Percentiles rank a stretch among this genome's conserved stretches.
Evolutionary conservation across 1,139 yeast genomes (phyloP).

Genomic region (Yamadazyma triangularis): DNA sequence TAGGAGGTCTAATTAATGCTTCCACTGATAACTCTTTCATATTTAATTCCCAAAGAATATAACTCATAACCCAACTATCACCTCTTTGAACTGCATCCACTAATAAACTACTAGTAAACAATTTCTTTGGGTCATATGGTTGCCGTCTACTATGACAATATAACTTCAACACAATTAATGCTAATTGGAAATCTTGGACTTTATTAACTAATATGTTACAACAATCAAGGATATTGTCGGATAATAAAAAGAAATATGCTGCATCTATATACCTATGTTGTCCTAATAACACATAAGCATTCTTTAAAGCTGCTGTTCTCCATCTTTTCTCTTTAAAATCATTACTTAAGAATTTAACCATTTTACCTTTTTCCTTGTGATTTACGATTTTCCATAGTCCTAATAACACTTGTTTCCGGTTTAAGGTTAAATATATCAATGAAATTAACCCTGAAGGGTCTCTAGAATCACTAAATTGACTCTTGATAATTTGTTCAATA

Average conservation of each 20-base stretch:
- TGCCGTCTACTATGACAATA: constrained; percentile 33
- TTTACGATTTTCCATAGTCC: constrained; percentile 83
- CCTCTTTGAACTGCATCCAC: constrained; percentile 58
- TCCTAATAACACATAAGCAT: constrained; percentile 86
- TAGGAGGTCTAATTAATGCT: constrained; percentile 57
- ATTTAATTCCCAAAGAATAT: constrained; percentile 69
- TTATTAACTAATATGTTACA: constrained; percentile 68
- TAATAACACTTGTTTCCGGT: constrained; percentile 68
- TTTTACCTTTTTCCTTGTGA: constrained; percentile 78
- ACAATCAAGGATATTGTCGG: constrained; percentile 70
- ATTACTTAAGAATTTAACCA: constrained; percentile 68
- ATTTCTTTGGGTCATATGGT: constrained; percentile 5
- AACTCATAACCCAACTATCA: constrained; percentile 79
- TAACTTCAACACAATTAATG: constrained; percentile 75
- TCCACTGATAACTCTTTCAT: constrained; percentile 56
- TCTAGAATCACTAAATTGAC: constrained; percentile 55
- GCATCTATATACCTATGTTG: constrained; percentile 86
- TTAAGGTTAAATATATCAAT: constrained; percentile 71
- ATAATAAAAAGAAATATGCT: constrained; percentile 85
- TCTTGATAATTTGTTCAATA: constrained; percentile 67
- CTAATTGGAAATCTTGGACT: constrained; percentile 63
- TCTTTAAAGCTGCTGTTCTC: constrained; percentile 85
- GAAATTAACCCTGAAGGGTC: constrained; percentile 75
- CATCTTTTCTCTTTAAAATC: constrained; percentile 74
- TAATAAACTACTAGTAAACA: constrained; percentile 47